Evolutionary conservation across 352 stramenopile genomes (phyloP), one percentile per base, ranked within the genome.

Genomic region (Pythium pectinolyticum): DNA sequence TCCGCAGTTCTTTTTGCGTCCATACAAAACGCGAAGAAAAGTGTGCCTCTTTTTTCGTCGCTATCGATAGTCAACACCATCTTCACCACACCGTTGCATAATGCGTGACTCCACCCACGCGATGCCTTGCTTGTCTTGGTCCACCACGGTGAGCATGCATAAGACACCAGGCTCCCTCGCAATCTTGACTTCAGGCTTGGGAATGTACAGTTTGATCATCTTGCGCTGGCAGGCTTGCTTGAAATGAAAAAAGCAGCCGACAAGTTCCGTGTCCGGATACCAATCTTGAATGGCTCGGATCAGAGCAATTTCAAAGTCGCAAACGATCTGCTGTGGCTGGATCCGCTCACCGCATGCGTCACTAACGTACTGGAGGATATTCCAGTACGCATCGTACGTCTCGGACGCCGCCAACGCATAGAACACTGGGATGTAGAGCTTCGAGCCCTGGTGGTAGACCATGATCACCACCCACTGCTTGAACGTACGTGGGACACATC

Each of bases 181-280:
- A 37, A 68, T 62, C n/a, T 45, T 35, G 14, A 61, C 19, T n/a
- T 63, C 45, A 3, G 11, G 20, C 20, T 50, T 28, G 1, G 49
- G 30, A 17, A 71, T 63, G 7, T 27, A 30, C 0, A 63, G 22
- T 24, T 62, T 54, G 19, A 31, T 37, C 64, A 71, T 67, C n/a
- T 58, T 48, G n/a, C 59, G 34, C 10, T 2, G 28, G 17, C n/a
- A 25, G 3, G 64, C 64, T 27, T 67, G 64, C 40, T 71, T 67
- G 20, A 71, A 62, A 22, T 71, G 64, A 53, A 71, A 71, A 5
- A 67, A 61, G 41, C 57, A 71, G 3, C 50, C 57, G 22, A 67
- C 24, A 25, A 67, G 30, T 3, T 39, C 17, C 3, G 56, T 22
- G 0, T 41, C 19, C 2, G 50, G 63, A 27, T 51, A 70, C n/a